A percentile compares a stretch with the other conserved stretches of the same genome.
Evolutionary conservation across 2,329 filamentous ascomycete species (phyloP).

Genomic region (Cordyceps fumosorosea): DNA sequence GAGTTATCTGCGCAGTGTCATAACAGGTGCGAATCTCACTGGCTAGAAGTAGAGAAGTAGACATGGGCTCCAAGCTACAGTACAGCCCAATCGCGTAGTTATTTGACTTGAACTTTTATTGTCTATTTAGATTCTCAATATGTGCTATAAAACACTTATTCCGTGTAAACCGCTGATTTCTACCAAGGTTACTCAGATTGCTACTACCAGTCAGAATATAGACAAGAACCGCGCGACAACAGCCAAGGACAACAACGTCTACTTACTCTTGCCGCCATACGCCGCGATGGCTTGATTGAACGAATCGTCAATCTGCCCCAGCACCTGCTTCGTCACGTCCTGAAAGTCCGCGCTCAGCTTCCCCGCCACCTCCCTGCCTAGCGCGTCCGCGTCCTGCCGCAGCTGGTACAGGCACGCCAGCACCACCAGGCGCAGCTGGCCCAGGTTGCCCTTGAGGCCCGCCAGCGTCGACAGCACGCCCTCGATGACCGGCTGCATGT

Average conservation of each 20-base stretch:
- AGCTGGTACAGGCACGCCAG: slow-evolving; percentile 6
- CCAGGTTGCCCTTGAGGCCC: neutral
- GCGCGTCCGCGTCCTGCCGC: slow-evolving; percentile 1
- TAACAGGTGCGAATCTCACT: too few relatives aligned
- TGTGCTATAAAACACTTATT: neutral
- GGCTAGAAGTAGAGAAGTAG: too few relatives aligned
- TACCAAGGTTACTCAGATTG: neutral
- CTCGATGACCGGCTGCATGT: slow-evolving; percentile 6
- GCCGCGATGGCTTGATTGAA: slow-evolving; percentile 5
- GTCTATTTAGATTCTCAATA: neutral
- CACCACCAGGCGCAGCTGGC: neutral
- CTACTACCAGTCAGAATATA: neutral
- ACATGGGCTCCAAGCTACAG: too few relatives aligned
- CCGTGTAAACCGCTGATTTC: neutral
- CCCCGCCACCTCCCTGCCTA: neutral
- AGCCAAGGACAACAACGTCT: neutral
- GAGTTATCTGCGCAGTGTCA: too few relatives aligned
- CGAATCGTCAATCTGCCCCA: neutral
- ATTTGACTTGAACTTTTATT: too few relatives aligned
- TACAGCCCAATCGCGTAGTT: too few relatives aligned
- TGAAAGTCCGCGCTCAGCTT: slow-evolving; percentile 9
- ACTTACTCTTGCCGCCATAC: slow-evolving; percentile 7
- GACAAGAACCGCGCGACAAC: neutral
- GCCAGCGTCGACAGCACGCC: neutral
- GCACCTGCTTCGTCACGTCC: neutral